phyloP scores from a whole-genome alignment of 2,329 filamentous ascomycete genomes.

The Penicillium sp. region DNA sequence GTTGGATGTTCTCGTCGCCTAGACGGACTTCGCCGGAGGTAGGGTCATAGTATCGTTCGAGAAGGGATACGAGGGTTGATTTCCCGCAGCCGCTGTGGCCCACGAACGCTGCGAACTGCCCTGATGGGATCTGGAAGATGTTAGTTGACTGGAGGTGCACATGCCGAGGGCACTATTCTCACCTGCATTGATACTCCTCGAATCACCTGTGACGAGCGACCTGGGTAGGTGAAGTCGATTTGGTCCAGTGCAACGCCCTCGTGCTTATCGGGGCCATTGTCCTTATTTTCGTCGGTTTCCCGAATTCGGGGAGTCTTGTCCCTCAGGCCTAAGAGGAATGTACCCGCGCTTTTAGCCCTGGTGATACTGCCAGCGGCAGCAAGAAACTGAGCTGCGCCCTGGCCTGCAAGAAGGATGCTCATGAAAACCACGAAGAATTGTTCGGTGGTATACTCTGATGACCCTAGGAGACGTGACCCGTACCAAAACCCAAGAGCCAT shows the following conservation, averaged over 20 bases:
- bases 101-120: slow-evolving; percentile 60
- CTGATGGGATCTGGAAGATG: slow-evolving; percentile 44
- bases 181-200: slow-evolving; percentile 7
- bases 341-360: slow-evolving; percentile 43
- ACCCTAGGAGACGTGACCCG: slow-evolving; percentile 27
- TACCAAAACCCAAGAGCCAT: slow-evolving; percentile 37
- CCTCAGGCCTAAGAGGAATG: slow-evolving; percentile 40
- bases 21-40: slow-evolving; percentile 67
- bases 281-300: slow-evolving; percentile 12
- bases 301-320: slow-evolving; percentile 8
- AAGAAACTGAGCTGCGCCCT: slow-evolving; percentile 31
- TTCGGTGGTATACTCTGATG: slow-evolving; percentile 42
- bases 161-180: slow-evolving; percentile 2
- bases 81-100: slow-evolving; percentile 65
- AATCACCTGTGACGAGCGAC: slow-evolving; percentile 31
- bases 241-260: slow-evolving; percentile 7
- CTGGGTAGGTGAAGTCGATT: slow-evolving; percentile 37
- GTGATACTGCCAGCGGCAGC: slow-evolving; percentile 24
- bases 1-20: slow-evolving; percentile 64
- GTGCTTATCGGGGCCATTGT: slow-evolving; percentile 3
- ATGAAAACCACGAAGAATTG: slow-evolving; percentile 52
- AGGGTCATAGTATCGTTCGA: slow-evolving; percentile 72
- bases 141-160: neutral
- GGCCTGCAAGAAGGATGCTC: slow-evolving; percentile 45
- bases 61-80: slow-evolving; percentile 68